These are phyloP conservation scores for Didymellaceae sp. DNA, from an alignment of 2,329 filamentous ascomycete genomes.

Conservation along the genomic window DNA sequence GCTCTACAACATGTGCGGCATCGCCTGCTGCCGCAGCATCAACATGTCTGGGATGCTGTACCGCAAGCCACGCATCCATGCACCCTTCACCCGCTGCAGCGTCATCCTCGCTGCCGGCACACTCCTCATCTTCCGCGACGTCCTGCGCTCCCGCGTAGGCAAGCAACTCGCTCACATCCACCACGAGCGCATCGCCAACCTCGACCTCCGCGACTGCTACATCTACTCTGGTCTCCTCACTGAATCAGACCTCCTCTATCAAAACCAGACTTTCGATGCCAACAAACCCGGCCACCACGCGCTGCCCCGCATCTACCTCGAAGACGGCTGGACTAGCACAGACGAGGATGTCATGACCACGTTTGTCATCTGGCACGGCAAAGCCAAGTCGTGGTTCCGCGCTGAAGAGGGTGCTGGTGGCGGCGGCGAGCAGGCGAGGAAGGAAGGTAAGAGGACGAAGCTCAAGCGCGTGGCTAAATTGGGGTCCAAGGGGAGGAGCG, in stretches of 20 bases:
- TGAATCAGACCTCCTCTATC: constrained; percentile 67
- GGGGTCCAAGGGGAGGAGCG: constrained; percentile 65
- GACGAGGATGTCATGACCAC: constrained; percentile 72
- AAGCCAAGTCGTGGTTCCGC: constrained; percentile 63
- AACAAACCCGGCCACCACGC: constrained; percentile 66
- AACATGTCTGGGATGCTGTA: constrained; percentile 67
- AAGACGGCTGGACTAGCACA: constrained; percentile 66
- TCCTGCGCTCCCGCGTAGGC: constrained; percentile 62
- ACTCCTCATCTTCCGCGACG: constrained; percentile 67
- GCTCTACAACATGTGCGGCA: constrained; percentile 72
- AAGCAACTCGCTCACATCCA: constrained; percentile 65
- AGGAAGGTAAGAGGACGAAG: constrained; percentile 55
- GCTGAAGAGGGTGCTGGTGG: constrained; percentile 45
- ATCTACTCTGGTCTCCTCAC: constrained; percentile 70
- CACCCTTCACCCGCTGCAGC: constrained; percentile 65
- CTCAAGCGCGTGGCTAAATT: constrained; percentile 67
- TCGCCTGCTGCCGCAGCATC: constrained; percentile 67
- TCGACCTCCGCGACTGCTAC: constrained; percentile 69
- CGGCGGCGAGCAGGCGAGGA: constrained; percentile 32
- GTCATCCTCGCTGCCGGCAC: constrained; percentile 67
- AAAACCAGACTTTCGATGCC: constrained; percentile 68
- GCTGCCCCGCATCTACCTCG: constrained; percentile 65
- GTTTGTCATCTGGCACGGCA: constrained; percentile 71
- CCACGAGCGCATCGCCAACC: constrained; percentile 64
- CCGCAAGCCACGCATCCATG: constrained; percentile 67